Percentiles rank a stretch among this genome's conserved stretches.
phyloP scores from a whole-genome alignment of 257 asterid species.

The Solanum appendiculatum region DNA sequence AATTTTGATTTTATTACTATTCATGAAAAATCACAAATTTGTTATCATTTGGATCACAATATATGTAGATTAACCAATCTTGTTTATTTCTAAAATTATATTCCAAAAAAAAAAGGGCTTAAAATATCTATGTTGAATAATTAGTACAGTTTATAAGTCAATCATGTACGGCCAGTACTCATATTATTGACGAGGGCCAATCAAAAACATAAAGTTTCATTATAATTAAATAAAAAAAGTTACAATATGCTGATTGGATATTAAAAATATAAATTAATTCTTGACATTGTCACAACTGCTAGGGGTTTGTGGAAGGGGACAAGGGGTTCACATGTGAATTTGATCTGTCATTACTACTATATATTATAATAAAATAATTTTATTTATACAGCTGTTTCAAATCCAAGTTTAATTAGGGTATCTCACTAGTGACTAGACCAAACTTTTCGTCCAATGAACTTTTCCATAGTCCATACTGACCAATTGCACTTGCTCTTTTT shows the following conservation, averaged over 20 bases:
- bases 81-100: neutral
- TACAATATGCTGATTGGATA: neutral
- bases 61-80: neutral
- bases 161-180: neutral
- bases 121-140: neutral
- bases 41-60: neutral
- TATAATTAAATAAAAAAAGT: neutral
- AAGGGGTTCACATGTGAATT: constrained; percentile 9
- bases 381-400: constrained; percentile 15
- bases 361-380: neutral
- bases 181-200: neutral
- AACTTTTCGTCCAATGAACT: constrained; percentile 6
- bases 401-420: neutral
- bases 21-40: neutral
- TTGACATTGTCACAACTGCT: neutral
- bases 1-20: neutral
- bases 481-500: neutral
- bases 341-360: constrained; percentile 14
- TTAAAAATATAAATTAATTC: neutral
- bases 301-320: neutral
- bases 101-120: neutral
- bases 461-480: neutral
- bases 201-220: neutral
- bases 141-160: neutral
- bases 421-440: neutral